Percentiles rank a stretch among this genome's conserved stretches.
Evolutionary conservation across 1,139 yeast genomes (phyloP).

Genomic region (Schwanniomyces etchellsii): DNA sequence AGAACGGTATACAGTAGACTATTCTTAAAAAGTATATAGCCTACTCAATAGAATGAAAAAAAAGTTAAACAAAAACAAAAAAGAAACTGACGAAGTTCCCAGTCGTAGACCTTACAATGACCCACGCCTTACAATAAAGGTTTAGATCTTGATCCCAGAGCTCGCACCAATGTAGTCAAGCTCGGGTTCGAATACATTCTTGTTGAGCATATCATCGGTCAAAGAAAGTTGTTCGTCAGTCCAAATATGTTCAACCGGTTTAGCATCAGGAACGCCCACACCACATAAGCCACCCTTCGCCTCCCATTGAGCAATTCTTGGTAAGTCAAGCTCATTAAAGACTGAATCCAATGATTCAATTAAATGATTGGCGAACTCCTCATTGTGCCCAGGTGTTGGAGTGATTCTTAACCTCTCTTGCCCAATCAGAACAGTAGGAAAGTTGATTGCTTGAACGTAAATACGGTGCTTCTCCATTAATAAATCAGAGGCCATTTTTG

Average conservation of each 20-base stretch:
- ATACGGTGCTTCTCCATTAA: constrained; percentile 78
- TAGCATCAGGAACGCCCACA: constrained; percentile 56
- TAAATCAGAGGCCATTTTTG: constrained; percentile 86
- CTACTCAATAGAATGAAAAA: neutral
- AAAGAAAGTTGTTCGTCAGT: constrained; percentile 69
- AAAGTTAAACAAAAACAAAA: neutral
- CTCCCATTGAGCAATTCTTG: constrained; percentile 77
- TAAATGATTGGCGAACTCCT: constrained; percentile 69
- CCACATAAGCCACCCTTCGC: constrained; percentile 82
- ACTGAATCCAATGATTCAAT: constrained; percentile 76
- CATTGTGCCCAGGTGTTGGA: constrained; percentile 94
- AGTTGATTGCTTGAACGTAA: constrained; percentile 96
- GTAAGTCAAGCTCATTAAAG: constrained; percentile 67
- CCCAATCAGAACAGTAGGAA: constrained; percentile 96
- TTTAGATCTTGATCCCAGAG: constrained; percentile 46
- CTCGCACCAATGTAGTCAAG: constrained; percentile 60
- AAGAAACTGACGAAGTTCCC: neutral
- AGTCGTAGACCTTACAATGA: neutral
- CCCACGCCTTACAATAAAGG: neutral
- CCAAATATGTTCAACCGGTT: constrained; percentile 64
- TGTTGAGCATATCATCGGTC: constrained; percentile 56
- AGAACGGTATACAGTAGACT: too few relatives aligned
- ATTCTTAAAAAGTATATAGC: neutral
- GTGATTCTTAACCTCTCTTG: constrained; percentile 94
- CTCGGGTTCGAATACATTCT: constrained; percentile 58